Base-by-base conservation (phyloP, 148 eudicot species). In the Vaccinium vitisidaea region DNA sequence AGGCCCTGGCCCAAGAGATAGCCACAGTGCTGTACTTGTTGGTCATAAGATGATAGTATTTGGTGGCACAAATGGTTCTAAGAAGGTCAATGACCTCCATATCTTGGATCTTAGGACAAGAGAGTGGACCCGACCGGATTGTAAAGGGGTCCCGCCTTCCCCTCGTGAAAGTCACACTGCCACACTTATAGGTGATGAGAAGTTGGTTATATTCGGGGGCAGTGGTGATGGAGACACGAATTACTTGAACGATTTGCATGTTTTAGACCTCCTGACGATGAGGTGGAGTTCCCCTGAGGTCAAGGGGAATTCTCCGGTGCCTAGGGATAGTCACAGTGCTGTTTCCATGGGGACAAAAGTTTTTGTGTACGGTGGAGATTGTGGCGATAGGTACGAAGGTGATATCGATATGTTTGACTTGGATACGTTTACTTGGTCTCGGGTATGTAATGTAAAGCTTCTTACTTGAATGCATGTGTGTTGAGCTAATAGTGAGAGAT, bases 81-180 rank as follows among this genome's bases (percentile, higher is more conserved):
- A 85, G 89, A 96, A 96, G 80, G 95, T 93, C 25, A 94, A 91
- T 77, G 97, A 94, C 73, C 86, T 96, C 25, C 94, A 94, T 77
- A 81, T 94, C 5, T 82, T 96, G 88, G 97, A 96, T 84, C 93
- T 96, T 46, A 82, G 81, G 56, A 84, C 97, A 0, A 85, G 85
- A 55, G 92, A 89, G 82, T 96, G 99, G 99, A 75, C 81, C 9
- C 86, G 80, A 53, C 98, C 98, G 1, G 84, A 76, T 55, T 94
- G 92, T 84, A 82, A 84, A 8, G 99, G 99, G 14, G 61, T 75
- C 4, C 91, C 93, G 3, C 99, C 99, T 30, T 89, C 90, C 5
- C 92, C 98, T 23, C 95, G 99, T 0, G 99, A 96, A 85, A 96
- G 99, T 84, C 99, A 96, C 88, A 93, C 98, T 1, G 94, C 95